Evolutionary conservation across 2,329 filamentous ascomycete species (phyloP), one percentile per base, ranked within the genome.

Genomic region (Zymoseptoria passerinii): DNA sequence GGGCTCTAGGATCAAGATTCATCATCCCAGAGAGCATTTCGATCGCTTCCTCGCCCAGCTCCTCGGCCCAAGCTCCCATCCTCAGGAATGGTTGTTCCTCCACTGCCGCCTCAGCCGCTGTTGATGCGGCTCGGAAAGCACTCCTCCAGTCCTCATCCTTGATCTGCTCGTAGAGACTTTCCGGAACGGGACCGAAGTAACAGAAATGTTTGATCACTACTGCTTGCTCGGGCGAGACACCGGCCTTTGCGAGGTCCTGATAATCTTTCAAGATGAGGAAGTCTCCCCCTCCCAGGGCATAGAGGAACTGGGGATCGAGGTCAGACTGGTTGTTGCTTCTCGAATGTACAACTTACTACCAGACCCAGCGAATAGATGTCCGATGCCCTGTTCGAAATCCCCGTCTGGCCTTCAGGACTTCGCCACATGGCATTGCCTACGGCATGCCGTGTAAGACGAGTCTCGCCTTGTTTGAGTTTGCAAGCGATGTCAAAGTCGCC

Each of bases 381-480:
- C 50, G 70, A 75, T 55, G 72, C 69, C 61, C 72, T 72, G 6
- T 64, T 68, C 35, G 71, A 56, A 29, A 60, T 68, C 61, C 71
- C 70, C 7, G 70, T 71, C 60, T 75, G 71, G 58, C 66, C 71
- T 68, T 75, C 73, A 56, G 68, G 73, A 65, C 72, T 75, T 65
- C 72, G 70, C 72, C 72, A 75, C 70, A 75, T 75, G 19, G 60
- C 68, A 61, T 75, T 75, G 13, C 72, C 72, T 63, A 75, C 65
- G 58, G 67, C 66, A 64, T 69, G 58, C 57, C 61, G 65, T 5
- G 66, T 69, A 18, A 66, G 58, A 60, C 62, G 62, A 55, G 62
- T 53, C 53, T 67, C 59, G 64, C 65, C 67, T 48, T 60, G 58
- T 61, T 72, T 61, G n/a, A 63, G 61, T 62, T 73, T 70, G 57